These are phyloP conservation scores for Aspergillus coremiiformis DNA, from an alignment of 495 filamentous ascomycete genomes.

Conservation along the genomic window DNA sequence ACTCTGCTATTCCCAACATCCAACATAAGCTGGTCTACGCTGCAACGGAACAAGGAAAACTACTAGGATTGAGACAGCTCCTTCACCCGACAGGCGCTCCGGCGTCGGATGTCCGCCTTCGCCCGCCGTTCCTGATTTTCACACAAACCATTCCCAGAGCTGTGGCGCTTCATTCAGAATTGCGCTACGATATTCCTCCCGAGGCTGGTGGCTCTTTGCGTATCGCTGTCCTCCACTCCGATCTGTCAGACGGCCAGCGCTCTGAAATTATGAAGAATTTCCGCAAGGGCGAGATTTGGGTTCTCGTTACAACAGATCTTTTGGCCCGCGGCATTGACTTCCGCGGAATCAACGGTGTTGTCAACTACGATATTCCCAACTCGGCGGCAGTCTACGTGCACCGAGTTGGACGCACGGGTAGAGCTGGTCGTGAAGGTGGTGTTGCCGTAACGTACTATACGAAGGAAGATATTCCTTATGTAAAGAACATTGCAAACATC, in stretches of 20 bases:
- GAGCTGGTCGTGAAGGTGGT: slow-evolving; percentile 80
- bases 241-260: slow-evolving; percentile 68
- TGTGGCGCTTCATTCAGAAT: slow-evolving; percentile 75
- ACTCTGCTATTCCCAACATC: slow-evolving; percentile 88
- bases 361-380: slow-evolving; percentile 94
- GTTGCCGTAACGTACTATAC: slow-evolving; percentile 94
- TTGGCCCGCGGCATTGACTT: slow-evolving; percentile 90
- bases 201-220: slow-evolving; percentile 80
- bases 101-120: slow-evolving; percentile 53
- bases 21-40: slow-evolving; percentile 83
- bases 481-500: slow-evolving; percentile 89
- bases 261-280: slow-evolving; percentile 80
- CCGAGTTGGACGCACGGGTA: slow-evolving; percentile 82
- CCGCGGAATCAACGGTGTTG: slow-evolving; percentile 79
- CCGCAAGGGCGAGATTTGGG: slow-evolving; percentile 88
- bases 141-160: slow-evolving; percentile 90
- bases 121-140: slow-evolving; percentile 88
- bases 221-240: slow-evolving; percentile 84
- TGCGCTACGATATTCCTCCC: slow-evolving; percentile 88
- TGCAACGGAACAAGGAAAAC: slow-evolving; percentile 87
- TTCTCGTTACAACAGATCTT: slow-evolving; percentile 90
- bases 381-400: slow-evolving; percentile 87
- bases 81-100: slow-evolving; percentile 66
- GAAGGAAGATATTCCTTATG: slow-evolving; percentile 82
- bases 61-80: slow-evolving; percentile 84